Evolutionary conservation across 352 stramenopile genomes (phyloP).

Genomic region (Pythium diclinum): DNA sequence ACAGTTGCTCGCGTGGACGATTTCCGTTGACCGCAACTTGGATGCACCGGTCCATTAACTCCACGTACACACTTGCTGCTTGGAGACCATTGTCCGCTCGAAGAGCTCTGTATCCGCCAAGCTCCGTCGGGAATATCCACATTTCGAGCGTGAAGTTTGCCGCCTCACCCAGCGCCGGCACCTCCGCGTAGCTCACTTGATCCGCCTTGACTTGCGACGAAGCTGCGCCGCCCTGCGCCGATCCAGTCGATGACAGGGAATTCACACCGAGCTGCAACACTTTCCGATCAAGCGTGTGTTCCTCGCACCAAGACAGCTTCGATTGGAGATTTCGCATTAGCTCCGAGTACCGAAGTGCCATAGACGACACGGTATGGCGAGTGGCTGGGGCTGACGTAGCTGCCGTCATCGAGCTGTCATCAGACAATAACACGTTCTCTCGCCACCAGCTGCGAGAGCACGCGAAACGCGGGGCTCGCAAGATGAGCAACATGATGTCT

Average conservation of each 20-base stretch:
- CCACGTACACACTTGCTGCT: slow-evolving; percentile 63
- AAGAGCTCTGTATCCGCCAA: slow-evolving; percentile 61
- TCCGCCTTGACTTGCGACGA: slow-evolving; percentile 38
- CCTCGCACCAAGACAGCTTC: slow-evolving; percentile 50
- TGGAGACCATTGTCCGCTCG: slow-evolving; percentile 74
- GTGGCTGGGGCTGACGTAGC: not conserved
- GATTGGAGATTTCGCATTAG: slow-evolving; percentile 55
- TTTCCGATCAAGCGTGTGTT: slow-evolving; percentile 40
- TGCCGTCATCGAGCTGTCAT: slow-evolving; percentile 18
- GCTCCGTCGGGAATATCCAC: slow-evolving; percentile 71
- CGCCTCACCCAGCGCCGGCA: slow-evolving; percentile 54
- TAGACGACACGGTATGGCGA: slow-evolving; percentile 68
- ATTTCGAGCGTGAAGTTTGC: slow-evolving; percentile 77
- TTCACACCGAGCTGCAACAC: slow-evolving; percentile 62
- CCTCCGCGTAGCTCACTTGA: slow-evolving; percentile 65
- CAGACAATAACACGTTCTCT: slow-evolving; percentile 34
- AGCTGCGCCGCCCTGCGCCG: slow-evolving; percentile 11
- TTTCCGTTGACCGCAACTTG: slow-evolving; percentile 77
- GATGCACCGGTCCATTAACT: slow-evolving; percentile 62
- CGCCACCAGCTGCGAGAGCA: slow-evolving; percentile 59
- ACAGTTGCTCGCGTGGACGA: slow-evolving; percentile 64
- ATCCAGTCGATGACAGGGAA: slow-evolving; percentile 17
- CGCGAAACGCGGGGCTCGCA: slow-evolving; percentile 55
- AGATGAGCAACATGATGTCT: slow-evolving; percentile 63
- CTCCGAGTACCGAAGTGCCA: slow-evolving; percentile 74